Base-by-base conservation (phyloP, 2,329 filamentous ascomycete species). In the Thermochaetoides dissita region DNA sequence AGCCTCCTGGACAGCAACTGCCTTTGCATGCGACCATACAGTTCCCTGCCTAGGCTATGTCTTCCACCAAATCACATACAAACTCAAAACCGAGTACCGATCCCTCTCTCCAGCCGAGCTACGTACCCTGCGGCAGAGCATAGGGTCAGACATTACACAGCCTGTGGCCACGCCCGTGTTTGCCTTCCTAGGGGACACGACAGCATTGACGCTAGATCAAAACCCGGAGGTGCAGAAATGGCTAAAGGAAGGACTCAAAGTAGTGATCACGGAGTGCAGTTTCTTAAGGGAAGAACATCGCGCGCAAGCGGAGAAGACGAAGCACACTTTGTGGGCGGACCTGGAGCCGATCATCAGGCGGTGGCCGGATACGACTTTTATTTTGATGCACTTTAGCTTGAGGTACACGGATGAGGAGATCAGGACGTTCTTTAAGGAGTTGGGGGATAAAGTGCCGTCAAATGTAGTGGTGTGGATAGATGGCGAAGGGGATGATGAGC, bases 251-350 rank as follows among this genome's bases (percentile, higher is more conserved):
- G 63, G 57, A 0, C 59, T 69, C 10, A 57, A 61, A 6, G 64
- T 69, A 6, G 66, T 70, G 40, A 64, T 71, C 33, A 68, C 65
- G 0, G 67, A 71, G 53, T 70, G 67, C 50, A 69, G 65, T 43
- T 70, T 71, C 46, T 41, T 70, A 30, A 57, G 57, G 30, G 61
- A 65, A 34, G 57, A 62, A 48, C 67, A 71, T 49, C 53, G 59
- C 11, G 53, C 50, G 2, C 66, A 68, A 54, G 66, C 66, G 1
- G 58, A 55, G 8, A 62, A 61, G 54, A 69, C 67, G 6, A 67
- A 66, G 50, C 67, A 70, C 46, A 70, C 67, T 0, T 51, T 61
- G 28, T 71, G 67, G 67, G 48, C 48, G 10, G 66, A 70, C 35
- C 49, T 71, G 36, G 66, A 69, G 47, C 55, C 51, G 10, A 62